Evolutionary conservation across 106 monocot genomes (phyloP), one percentile per base, ranked within the genome.

Genomic region (Dendrobium catenatum): DNA sequence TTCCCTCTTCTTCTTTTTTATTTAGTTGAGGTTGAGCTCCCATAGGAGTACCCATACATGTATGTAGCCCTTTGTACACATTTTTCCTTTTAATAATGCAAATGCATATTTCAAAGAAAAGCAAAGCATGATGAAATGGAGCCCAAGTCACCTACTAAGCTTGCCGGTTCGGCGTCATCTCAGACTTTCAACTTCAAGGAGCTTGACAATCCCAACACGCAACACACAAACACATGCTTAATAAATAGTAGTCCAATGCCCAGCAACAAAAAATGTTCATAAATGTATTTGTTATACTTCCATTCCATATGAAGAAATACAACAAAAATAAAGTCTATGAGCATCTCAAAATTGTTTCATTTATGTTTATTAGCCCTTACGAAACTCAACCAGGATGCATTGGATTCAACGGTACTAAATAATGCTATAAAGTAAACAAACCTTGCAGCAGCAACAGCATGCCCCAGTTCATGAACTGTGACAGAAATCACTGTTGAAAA

Each of bases 401-500:
- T 33, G 4, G 9, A 70, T 27, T 26, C 40, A 19, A 18, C 59
- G 29, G 43, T 11, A 70, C 49, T 54, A 29, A 70, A 72, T 68
- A 37, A 61, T 22, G 70, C 37, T 46, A 31, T 70, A 75, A 81
- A 8, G 61, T 27, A 78, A 51, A 75, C 72, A 75, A 78, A 94
- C 97, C 97, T 92, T 89, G 92, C 85, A 77, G 99, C 95, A 81
- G 93, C 88, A 81, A 93, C 43, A 79, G 91, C 99, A 87, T 99
- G 95, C 13, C 99, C 99, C 82, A 95, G 85, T 91, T 99, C 99
- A 88, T 95, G 99, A 89, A 95, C 40, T 58, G 84, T 77, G 72
- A 95, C 81, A 78, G 95, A 86, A 9, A 89, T 40, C 49, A 90
- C 80, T 72, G 95, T 88, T 42, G 95, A 95, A 51, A 86, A 83